Evolutionary conservation across 1,284 basidiomycete genomes (phyloP).

Genomic region (Laetiporus sulphureus): DNA sequence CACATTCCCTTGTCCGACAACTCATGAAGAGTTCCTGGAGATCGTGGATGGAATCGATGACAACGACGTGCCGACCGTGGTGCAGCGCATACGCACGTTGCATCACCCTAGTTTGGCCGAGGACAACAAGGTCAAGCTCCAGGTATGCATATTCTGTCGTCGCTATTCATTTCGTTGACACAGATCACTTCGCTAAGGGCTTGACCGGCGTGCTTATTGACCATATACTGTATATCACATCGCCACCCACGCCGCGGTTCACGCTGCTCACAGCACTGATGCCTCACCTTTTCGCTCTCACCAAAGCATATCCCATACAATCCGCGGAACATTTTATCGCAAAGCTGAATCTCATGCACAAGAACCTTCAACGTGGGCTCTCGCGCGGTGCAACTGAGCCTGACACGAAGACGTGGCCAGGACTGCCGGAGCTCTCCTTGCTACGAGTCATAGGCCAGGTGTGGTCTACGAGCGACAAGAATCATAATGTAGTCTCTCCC

Average conservation of each 20-base stretch:
- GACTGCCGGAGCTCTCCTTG: conserved; percentile 75
- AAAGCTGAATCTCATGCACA: conserved; percentile 33
- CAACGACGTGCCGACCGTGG: conserved; percentile 71
- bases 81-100: conserved; percentile 87
- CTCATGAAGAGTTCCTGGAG: conserved; percentile 84
- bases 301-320: conserved; percentile 76
- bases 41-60: conserved; percentile 70
- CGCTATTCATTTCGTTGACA: background rate
- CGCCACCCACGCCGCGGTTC: conserved; percentile 56
- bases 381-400: conserved; percentile 61
- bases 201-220: conserved; percentile 86
- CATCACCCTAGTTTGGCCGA: conserved; percentile 88
- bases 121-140: conserved; percentile 90
- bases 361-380: conserved; percentile 86
- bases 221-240: conserved; percentile 77
- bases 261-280: conserved; percentile 60
- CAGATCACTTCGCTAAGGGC: conserved; percentile 36
- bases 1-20: conserved; percentile 86
- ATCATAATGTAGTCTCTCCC: conserved; percentile 85
- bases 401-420: conserved; percentile 84
- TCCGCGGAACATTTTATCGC: conserved; percentile 32
- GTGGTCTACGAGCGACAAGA: conserved; percentile 95
- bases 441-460: conserved; percentile 76
- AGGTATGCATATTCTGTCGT: conserved; percentile 42
- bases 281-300: conserved; percentile 76